These are phyloP conservation scores for Colletotrichum horii DNA, from an alignment of 2,329 filamentous ascomycete genomes.

Conservation along the genomic window DNA sequence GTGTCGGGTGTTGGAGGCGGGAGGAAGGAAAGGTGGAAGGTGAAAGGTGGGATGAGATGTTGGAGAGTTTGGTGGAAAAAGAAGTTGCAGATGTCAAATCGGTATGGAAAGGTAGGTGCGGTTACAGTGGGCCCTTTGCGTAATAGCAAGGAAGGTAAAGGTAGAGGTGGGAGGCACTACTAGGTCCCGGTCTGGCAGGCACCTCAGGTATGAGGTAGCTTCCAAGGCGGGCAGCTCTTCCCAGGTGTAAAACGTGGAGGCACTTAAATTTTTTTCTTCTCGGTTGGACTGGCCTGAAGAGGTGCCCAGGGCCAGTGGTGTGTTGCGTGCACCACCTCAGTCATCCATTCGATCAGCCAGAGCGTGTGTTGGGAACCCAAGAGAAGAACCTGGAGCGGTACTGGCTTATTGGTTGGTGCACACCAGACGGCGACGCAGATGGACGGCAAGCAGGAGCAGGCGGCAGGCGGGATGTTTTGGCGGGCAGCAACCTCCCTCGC, in stretches of 20 bases:
- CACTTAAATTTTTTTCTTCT: background rate
- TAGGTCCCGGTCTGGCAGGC: background rate
- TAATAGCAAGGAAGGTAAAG: slow-evolving; percentile 21
- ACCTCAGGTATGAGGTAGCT: background rate
- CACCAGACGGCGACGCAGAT: background rate
- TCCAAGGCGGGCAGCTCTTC: background rate
- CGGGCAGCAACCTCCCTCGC: background rate
- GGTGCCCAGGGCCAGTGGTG: background rate
- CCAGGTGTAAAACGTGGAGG: background rate
- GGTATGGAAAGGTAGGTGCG: slow-evolving; percentile 21
- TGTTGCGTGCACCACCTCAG: background rate
- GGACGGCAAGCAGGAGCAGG: background rate
- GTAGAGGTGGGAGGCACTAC: slow-evolving; percentile 12
- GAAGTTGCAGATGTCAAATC: slow-evolving; percentile 24
- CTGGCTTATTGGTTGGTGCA: background rate
- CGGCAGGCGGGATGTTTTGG: background rate
- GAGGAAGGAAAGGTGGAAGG: background rate
- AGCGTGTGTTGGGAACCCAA: background rate
- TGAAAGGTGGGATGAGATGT: slow-evolving; percentile 10
- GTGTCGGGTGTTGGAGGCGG: slow-evolving; percentile 1
- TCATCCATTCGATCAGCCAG: background rate
- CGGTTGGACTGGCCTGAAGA: background rate
- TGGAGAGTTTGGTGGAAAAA: slow-evolving; percentile 21
- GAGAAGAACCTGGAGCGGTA: background rate
- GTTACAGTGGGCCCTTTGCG: slow-evolving; percentile 23